Percentiles rank a stretch among this genome's conserved stretches.
phyloP scores from a whole-genome alignment of 129 eudicot genomes.

The Artemisia argyi region DNA sequence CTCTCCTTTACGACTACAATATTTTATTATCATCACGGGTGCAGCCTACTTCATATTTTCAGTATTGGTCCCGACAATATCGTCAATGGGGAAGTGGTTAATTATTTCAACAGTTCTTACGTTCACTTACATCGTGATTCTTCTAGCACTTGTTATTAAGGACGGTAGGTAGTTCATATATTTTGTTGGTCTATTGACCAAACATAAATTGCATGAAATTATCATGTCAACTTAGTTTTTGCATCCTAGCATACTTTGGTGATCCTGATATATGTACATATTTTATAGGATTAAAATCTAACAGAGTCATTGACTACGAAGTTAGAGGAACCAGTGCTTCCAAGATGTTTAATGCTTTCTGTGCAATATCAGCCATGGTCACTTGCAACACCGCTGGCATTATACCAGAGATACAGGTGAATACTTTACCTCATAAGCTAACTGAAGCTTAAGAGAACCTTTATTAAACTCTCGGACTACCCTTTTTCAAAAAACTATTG shows the following conservation, averaged over 20 bases:
- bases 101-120: constrained; percentile 47
- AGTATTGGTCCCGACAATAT: constrained; percentile 51
- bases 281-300: constrained; percentile 35
- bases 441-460: neutral
- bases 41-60: constrained; percentile 46
- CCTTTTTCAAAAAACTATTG: neutral
- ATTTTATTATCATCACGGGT: constrained; percentile 60
- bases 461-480: neutral
- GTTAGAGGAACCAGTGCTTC: constrained; percentile 36
- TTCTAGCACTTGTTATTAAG: constrained; percentile 32
- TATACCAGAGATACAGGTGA: constrained; percentile 64
- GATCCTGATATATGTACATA: neutral
- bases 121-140: constrained; percentile 43
- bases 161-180: constrained; percentile 42
- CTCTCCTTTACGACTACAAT: constrained; percentile 51
- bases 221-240: neutral
- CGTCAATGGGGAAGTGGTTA: constrained; percentile 60
- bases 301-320: constrained; percentile 31
- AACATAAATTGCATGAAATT: neutral
- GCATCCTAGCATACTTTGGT: constrained; percentile 12
- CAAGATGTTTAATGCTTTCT: constrained; percentile 46
- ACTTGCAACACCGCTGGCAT: constrained; percentile 55
- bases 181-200: neutral
- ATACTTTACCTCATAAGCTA: neutral
- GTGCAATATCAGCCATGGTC: constrained; percentile 59